phyloP scores from a whole-genome alignment of 2,329 filamentous ascomycete species.

The Aspergillus luchuensis region DNA sequence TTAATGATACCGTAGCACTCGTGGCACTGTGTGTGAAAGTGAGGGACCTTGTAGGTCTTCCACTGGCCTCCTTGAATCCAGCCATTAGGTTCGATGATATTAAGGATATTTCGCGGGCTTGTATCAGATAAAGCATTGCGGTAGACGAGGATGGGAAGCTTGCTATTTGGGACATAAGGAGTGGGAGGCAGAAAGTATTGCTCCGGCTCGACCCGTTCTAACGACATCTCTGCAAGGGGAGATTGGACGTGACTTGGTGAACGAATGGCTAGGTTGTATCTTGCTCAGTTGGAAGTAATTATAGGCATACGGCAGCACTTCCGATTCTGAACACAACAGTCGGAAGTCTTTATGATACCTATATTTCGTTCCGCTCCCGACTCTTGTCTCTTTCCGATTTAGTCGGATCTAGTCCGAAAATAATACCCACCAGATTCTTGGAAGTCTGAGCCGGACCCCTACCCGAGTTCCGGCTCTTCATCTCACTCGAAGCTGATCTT shows the following conservation, averaged over 20 bases:
- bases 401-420: background rate
- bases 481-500: background rate
- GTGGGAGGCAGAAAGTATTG: background rate
- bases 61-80: constrained; percentile 7
- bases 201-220: background rate
- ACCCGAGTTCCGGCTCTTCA: background rate
- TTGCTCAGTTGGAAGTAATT: background rate
- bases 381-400: background rate
- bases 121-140: constrained; percentile 1
- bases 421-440: background rate
- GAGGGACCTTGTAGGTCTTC: constrained; percentile 6
- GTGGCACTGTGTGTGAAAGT: constrained; percentile 4
- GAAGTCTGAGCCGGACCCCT: background rate
- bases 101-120: background rate
- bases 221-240: background rate
- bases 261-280: background rate
- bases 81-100: constrained; percentile 5
- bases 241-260: background rate
- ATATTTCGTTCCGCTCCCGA: background rate
- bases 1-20: constrained; percentile 7
- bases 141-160: constrained; percentile 7
- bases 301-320: background rate
- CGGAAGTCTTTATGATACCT: background rate
- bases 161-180: constrained; percentile 1
- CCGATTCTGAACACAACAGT: background rate